Percentiles rank a stretch among this genome's conserved stretches.
These are phyloP conservation scores for Mentha longifolia DNA, from an alignment of 257 asterid genomes.

Conservation along the genomic window DNA sequence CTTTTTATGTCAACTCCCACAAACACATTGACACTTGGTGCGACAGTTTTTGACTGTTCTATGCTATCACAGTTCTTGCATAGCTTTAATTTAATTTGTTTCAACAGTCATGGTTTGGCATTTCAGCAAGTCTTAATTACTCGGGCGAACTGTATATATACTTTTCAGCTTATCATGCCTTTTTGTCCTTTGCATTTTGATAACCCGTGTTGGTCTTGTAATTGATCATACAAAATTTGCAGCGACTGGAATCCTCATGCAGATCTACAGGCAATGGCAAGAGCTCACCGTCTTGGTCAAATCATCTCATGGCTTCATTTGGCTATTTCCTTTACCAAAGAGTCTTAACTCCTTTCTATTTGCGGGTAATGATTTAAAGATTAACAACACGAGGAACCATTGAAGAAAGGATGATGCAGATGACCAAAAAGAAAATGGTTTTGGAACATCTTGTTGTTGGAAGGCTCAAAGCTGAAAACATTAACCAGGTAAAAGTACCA, in stretches of 20 bases:
- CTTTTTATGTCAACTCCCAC: slow-evolving; percentile 2
- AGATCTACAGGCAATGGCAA: slow-evolving; percentile 99
- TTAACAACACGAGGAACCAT: slow-evolving; percentile 88
- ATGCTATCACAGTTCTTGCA: not conserved
- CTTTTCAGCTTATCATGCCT: slow-evolving; percentile 8
- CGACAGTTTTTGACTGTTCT: not conserved
- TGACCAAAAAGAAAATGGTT: slow-evolving; percentile 99
- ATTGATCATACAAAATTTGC: slow-evolving; percentile 44
- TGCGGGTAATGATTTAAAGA: slow-evolving; percentile 95
- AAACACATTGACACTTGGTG: not conserved
- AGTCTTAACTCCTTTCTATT: slow-evolving; percentile 30
- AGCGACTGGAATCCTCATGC: slow-evolving; percentile 99
- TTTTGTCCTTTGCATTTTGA: slow-evolving; percentile 18
- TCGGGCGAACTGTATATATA: slow-evolving; percentile 15
- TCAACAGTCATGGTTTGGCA: slow-evolving; percentile 5
- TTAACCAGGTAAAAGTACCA: slow-evolving; percentile 73
- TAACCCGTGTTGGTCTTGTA: slow-evolving; percentile 21
- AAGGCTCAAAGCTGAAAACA: slow-evolving; percentile 86
- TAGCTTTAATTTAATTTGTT: slow-evolving; percentile 6
- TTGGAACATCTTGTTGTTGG: slow-evolving; percentile 98
- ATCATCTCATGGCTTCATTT: slow-evolving; percentile 32
- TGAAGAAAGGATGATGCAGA: slow-evolving; percentile 99
- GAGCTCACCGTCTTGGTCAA: slow-evolving; percentile 99
- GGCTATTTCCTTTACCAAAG: slow-evolving; percentile 29
- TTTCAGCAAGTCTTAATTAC: slow-evolving; percentile 4